A percentile compares a stretch with the other conserved stretches of the same genome.
phyloP scores from a whole-genome alignment of 2,329 filamentous ascomycete species.

The Aspergillus texensis region DNA sequence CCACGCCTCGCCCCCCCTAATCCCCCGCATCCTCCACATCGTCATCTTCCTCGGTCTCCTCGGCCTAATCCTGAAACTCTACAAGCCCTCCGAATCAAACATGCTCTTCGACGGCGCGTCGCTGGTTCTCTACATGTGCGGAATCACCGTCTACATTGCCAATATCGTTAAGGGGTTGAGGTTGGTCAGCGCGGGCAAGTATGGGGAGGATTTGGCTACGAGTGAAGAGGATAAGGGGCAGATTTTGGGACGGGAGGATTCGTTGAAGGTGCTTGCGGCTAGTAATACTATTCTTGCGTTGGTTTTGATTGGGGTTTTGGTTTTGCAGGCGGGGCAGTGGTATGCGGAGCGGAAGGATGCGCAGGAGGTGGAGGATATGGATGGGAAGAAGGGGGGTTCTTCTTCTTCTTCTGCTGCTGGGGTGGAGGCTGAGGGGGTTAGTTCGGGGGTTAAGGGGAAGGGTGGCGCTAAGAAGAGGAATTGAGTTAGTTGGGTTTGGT shows the following conservation, averaged over 20 bases:
- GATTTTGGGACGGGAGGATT: slow-evolving; percentile 81
- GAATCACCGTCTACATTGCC: slow-evolving; percentile 87
- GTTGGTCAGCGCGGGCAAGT: slow-evolving; percentile 74
- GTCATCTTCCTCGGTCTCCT: slow-evolving; percentile 84
- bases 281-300: slow-evolving; percentile 96
- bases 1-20: slow-evolving; percentile 87
- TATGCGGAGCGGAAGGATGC: slow-evolving; percentile 94
- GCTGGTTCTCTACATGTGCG: slow-evolving; percentile 76
- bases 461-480: slow-evolving; percentile 9
- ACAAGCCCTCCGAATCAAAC: slow-evolving; percentile 90
- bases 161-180: slow-evolving; percentile 96
- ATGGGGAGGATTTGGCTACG: slow-evolving; percentile 52
- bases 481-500: background rate
- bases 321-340: slow-evolving; percentile 96
- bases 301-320: slow-evolving; percentile 85
- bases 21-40: slow-evolving; percentile 91
- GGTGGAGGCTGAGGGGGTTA: background rate
- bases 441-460: slow-evolving; percentile 9
- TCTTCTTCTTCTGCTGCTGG: slow-evolving; percentile 20
- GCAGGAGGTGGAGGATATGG: slow-evolving; percentile 71
- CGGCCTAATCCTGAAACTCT: slow-evolving; percentile 92
- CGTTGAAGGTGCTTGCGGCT: slow-evolving; percentile 83
- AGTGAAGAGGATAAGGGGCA: slow-evolving; percentile 60
- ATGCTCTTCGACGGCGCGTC: slow-evolving; percentile 86
- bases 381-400: slow-evolving; percentile 52